Conservation (phyloP, 2,329 filamentous ascomycete genomes). For the Talaromyces sp. region DNA sequence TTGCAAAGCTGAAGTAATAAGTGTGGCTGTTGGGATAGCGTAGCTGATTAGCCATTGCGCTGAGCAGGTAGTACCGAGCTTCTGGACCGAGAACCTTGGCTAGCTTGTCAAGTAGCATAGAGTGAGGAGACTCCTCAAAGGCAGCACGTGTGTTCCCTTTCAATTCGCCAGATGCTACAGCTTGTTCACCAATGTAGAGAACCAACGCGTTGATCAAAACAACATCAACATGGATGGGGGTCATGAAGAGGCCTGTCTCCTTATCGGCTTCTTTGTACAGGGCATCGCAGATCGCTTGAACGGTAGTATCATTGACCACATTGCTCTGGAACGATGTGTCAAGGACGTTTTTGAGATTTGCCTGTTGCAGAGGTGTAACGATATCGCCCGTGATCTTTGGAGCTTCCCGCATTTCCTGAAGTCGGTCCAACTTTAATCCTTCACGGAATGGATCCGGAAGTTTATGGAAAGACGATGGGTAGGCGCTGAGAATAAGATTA, state of each 20-base stretch:
- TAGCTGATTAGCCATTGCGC: constrained; percentile 84
- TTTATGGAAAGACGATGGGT: constrained; percentile 66
- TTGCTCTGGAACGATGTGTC: constrained; percentile 55
- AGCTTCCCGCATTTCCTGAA: constrained; percentile 69
- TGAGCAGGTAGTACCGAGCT: constrained; percentile 78
- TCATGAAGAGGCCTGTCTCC: constrained; percentile 63
- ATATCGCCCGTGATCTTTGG: constrained; percentile 66
- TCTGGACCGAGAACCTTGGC: constrained; percentile 72
- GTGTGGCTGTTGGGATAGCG: constrained; percentile 87
- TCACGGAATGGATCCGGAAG: constrained; percentile 70
- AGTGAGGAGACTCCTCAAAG: constrained; percentile 67
- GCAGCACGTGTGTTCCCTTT: constrained; percentile 56
- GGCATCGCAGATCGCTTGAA: constrained; percentile 72
- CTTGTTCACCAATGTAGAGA: constrained; percentile 74
- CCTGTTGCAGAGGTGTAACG: constrained; percentile 44
- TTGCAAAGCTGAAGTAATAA: constrained; percentile 82
- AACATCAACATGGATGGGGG: constrained; percentile 66
- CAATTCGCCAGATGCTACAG: constrained; percentile 58
- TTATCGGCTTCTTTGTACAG: constrained; percentile 60
- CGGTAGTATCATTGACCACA: constrained; percentile 62
- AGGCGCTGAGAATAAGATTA: constrained; percentile 82
- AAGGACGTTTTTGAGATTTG: constrained; percentile 53
- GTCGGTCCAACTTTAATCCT: constrained; percentile 70
- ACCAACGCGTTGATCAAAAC: constrained; percentile 75
- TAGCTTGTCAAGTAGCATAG: constrained; percentile 70